phyloP scores from a whole-genome alignment of 768 basidiomycete species.

The Mycena galopus region DNA sequence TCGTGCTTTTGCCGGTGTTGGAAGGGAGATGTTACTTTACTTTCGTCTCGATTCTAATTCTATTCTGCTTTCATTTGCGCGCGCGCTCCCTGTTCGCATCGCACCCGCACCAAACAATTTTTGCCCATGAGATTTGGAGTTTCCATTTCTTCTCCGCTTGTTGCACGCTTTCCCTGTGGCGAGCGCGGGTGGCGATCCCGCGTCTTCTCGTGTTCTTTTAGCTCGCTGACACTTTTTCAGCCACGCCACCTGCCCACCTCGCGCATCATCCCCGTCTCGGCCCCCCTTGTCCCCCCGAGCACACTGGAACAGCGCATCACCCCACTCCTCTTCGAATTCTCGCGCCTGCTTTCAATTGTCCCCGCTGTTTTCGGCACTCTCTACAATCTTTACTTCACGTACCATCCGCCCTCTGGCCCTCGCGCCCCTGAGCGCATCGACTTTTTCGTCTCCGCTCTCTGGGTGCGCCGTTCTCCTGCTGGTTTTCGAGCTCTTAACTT shows the following conservation, averaged over 20 bases:
- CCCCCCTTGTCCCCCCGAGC: constrained; percentile 62
- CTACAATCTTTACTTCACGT: constrained; percentile 70
- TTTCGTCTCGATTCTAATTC: too few relatives aligned
- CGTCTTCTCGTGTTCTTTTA: not conserved
- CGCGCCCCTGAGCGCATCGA: constrained; percentile 69
- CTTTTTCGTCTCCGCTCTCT: constrained; percentile 75
- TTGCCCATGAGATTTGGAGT: not conserved
- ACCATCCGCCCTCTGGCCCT: constrained; percentile 54
- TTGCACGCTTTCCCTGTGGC: not conserved
- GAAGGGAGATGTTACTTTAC: too few relatives aligned
- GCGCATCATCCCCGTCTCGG: constrained; percentile 66
- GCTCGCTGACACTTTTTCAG: constrained; percentile 46
- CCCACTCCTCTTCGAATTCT: constrained; percentile 76
- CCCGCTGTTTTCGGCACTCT: constrained; percentile 78
- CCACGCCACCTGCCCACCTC: constrained; percentile 78
- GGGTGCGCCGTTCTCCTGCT: constrained; percentile 61
- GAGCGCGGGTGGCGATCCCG: not conserved
- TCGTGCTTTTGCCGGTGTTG: too few relatives aligned
- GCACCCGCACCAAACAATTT: too few relatives aligned
- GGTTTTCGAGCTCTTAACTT: not conserved
- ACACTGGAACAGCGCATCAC: constrained; percentile 62
- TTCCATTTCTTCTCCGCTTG: not conserved
- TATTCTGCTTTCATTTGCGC: too few relatives aligned
- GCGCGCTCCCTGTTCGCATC: too few relatives aligned
- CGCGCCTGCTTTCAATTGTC: constrained; percentile 77